Percentiles rank a stretch among this genome's conserved stretches.
These are phyloP conservation scores for Sparassis latifolia DNA, from an alignment of 1,284 basidiomycete species.

Conservation along the genomic window DNA sequence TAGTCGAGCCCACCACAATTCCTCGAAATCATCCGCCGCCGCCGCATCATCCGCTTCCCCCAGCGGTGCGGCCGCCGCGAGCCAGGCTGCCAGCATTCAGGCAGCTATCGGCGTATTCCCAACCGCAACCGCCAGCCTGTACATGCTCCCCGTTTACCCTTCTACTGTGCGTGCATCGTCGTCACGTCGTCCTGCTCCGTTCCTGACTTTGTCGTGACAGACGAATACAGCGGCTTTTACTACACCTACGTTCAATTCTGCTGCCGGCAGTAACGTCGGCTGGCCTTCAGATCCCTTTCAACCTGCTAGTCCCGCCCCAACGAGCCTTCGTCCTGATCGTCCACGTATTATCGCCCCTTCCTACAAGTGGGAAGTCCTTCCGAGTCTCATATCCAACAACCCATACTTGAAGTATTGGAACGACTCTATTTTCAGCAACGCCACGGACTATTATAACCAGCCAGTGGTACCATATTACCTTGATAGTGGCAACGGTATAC, in stretches of 20 bases:
- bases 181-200: not conserved
- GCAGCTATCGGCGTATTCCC: constrained; percentile 59
- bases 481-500: constrained; percentile 87
- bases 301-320: constrained; percentile 52
- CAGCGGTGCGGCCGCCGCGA: constrained; percentile 29
- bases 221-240: constrained; percentile 78
- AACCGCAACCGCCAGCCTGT: constrained; percentile 68
- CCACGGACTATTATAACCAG: constrained; percentile 58
- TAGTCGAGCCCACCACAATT: constrained; percentile 43
- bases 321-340: constrained; percentile 68
- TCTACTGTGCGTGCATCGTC: constrained; percentile 57
- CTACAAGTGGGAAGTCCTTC: constrained; percentile 89
- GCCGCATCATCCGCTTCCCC: constrained; percentile 22
- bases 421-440: constrained; percentile 86
- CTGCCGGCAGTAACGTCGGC: constrained; percentile 38
- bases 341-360: constrained; percentile 88
- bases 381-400: constrained; percentile 73
- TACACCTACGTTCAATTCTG: constrained; percentile 62
- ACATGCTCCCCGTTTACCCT: constrained; percentile 82
- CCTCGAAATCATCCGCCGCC: constrained; percentile 20
- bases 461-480: constrained; percentile 66
- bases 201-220: constrained; percentile 29
- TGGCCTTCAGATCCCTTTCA: constrained; percentile 79
- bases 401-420: constrained; percentile 91
- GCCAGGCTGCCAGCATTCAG: constrained; percentile 50